Conservation (phyloP, 768 basidiomycete species). For the Suillus subalutaceus region DNA sequence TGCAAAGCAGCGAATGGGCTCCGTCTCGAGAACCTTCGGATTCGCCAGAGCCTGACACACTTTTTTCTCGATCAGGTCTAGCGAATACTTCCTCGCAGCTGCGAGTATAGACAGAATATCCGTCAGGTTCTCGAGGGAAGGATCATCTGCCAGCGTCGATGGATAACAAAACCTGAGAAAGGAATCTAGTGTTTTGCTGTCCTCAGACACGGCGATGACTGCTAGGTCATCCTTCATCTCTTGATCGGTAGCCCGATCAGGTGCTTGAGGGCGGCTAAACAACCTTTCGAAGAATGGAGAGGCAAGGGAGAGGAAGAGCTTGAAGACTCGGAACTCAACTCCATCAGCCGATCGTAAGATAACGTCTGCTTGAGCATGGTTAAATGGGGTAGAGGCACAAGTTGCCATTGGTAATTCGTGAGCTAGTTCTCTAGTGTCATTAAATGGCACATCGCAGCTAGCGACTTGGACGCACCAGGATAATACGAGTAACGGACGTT, state of each 20-base stretch:
- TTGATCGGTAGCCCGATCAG: conserved; percentile 1
- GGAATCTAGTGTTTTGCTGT: not conserved
- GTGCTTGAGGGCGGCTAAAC: conserved; percentile 17
- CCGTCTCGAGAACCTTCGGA: not conserved
- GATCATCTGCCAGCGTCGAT: conserved; percentile 1
- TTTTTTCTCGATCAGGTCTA: conserved; percentile 1
- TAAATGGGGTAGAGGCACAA: conserved; percentile 23
- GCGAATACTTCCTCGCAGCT: conserved; percentile 1
- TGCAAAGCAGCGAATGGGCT: not conserved
- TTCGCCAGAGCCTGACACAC: not conserved
- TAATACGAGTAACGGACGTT: not conserved
- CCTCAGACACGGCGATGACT: not conserved
- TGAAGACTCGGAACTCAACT: conserved; percentile 36
- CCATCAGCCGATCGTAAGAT: conserved; percentile 32
- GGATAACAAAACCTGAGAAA: conserved; percentile 3
- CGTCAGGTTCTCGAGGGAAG: not conserved
- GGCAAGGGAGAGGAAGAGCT: conserved; percentile 35
- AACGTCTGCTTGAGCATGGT: conserved; percentile 28
- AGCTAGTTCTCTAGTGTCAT: not conserved
- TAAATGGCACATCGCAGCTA: not conserved
- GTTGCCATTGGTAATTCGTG: not conserved
- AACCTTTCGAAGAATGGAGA: conserved; percentile 39
- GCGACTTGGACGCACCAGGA: not conserved
- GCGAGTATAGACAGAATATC: not conserved
- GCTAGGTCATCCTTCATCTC: conserved; percentile 1